Conservation (phyloP, 495 filamentous ascomycete genomes). For the Penicillium alfredii region DNA sequence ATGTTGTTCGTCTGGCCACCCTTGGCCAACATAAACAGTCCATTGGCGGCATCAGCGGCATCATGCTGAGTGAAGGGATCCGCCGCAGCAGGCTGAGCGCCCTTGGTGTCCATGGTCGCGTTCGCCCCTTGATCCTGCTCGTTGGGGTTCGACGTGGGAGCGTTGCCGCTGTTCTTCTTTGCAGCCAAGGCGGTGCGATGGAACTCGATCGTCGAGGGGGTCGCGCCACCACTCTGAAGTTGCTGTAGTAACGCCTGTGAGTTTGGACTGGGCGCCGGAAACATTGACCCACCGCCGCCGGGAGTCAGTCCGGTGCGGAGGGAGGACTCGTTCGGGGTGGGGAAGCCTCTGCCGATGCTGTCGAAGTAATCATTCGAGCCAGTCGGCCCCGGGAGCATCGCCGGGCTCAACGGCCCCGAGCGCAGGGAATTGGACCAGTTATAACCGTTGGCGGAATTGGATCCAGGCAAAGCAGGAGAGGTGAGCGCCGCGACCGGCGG, state of each 20-base stretch:
- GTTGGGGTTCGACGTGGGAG: slow-evolving; percentile 47
- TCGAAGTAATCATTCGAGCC: slow-evolving; percentile 74
- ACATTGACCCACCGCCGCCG: slow-evolving; percentile 96
- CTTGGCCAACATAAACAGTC: slow-evolving; percentile 84
- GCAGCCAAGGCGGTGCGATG: slow-evolving; percentile 85
- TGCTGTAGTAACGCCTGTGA: slow-evolving; percentile 73
- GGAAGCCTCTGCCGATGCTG: slow-evolving; percentile 76
- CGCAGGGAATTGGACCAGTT: slow-evolving; percentile 84
- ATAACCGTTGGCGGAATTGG: slow-evolving; percentile 56
- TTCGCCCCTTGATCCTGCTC: slow-evolving; percentile 42
- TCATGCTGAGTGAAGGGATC: slow-evolving; percentile 78
- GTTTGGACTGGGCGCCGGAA: slow-evolving; percentile 84
- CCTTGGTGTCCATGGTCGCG: slow-evolving; percentile 47
- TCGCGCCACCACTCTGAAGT: slow-evolving; percentile 74
- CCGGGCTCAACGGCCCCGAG: slow-evolving; percentile 90
- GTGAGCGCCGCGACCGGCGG: slow-evolving; percentile 88
- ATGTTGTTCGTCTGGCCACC: slow-evolving; percentile 46
- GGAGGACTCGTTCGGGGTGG: slow-evolving; percentile 96
- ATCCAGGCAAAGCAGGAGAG: slow-evolving; percentile 77
- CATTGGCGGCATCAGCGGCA: slow-evolving; percentile 90
- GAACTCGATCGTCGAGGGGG: slow-evolving; percentile 87
- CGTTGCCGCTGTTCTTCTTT: slow-evolving; percentile 54
- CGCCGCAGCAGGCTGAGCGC: slow-evolving; percentile 35
- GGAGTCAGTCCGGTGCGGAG: slow-evolving; percentile 88
- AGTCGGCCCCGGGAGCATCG: slow-evolving; percentile 88